A percentile compares a stretch with the other conserved stretches of the same genome.
These are phyloP conservation scores for Trichoderma sp. DNA, from an alignment of 2,329 filamentous ascomycete genomes.

Conservation along the genomic window DNA sequence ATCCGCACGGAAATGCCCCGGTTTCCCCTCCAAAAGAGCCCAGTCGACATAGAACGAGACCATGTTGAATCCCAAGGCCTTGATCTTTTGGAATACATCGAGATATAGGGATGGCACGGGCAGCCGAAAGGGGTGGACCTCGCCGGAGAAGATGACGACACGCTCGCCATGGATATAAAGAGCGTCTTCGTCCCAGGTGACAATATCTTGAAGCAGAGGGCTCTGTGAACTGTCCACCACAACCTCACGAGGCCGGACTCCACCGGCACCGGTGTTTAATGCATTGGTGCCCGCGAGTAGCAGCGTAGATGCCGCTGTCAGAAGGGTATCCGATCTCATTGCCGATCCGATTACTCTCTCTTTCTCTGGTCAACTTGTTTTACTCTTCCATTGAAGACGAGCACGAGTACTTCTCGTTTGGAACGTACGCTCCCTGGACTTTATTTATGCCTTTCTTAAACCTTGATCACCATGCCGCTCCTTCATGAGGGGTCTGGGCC, in stretches of 20 bases:
- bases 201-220: constrained; percentile 40
- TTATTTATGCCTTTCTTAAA: constrained; percentile 17
- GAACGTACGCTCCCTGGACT: background rate
- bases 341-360: background rate
- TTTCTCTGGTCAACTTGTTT: background rate
- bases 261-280: constrained; percentile 26
- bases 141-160: constrained; percentile 70
- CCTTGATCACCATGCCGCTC: background rate
- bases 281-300: constrained; percentile 25
- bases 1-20: constrained; percentile 67
- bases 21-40: constrained; percentile 74
- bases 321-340: constrained; percentile 32
- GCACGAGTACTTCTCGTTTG: background rate
- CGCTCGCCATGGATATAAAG: constrained; percentile 70
- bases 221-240: constrained; percentile 32
- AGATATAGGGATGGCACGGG: constrained; percentile 56
- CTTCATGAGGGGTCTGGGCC: background rate
- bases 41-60: constrained; percentile 81
- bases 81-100: constrained; percentile 81
- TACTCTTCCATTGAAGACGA: background rate
- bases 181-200: constrained; percentile 73
- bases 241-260: constrained; percentile 29
- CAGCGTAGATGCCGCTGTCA: constrained; percentile 26
- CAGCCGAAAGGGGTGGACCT: constrained; percentile 68
- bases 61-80: constrained; percentile 75